Evolutionary conservation across 306 rosid species (phyloP).

Genomic region (Purshia tridentata): DNA sequence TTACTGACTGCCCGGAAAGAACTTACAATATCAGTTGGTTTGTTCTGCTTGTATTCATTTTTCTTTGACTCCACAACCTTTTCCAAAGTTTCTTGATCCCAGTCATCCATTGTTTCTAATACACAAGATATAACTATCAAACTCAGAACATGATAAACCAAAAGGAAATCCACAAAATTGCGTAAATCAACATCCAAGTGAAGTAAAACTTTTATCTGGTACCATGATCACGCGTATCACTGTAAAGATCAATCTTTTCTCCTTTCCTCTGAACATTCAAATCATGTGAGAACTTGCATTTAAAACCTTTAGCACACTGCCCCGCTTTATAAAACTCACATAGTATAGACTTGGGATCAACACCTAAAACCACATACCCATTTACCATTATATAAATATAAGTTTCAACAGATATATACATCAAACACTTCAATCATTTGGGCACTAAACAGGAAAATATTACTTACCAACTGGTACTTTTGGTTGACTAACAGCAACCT

Average conservation of each 20-base stretch:
- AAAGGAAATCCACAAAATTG: neutral
- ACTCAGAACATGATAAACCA: constrained; percentile 14
- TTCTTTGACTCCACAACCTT: constrained; percentile 86
- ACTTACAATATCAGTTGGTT: constrained; percentile 90
- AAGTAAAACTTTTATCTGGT: neutral
- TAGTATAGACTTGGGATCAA: constrained; percentile 81
- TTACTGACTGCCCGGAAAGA: neutral
- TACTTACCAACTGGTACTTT: constrained; percentile 82
- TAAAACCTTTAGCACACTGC: constrained; percentile 84
- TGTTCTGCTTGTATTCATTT: constrained; percentile 68
- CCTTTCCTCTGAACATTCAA: constrained; percentile 89
- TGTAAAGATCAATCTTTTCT: constrained; percentile 80
- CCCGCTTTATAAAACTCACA: constrained; percentile 78
- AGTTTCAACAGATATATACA: neutral
- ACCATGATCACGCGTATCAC: constrained; percentile 84
- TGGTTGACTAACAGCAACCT: constrained; percentile 88
- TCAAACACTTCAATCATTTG: neutral
- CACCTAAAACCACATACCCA: constrained; percentile 43
- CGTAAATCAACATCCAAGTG: neutral
- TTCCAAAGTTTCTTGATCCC: constrained; percentile 97
- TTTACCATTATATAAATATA: constrained; percentile 13
- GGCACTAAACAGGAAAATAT: neutral
- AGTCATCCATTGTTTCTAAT: constrained; percentile 85
- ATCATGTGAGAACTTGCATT: constrained; percentile 89
- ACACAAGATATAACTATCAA: neutral